Evolutionary conservation across 2,329 filamentous ascomycete genomes (phyloP), one percentile per base, ranked within the genome.

Genomic region (Fusarium humuli): DNA sequence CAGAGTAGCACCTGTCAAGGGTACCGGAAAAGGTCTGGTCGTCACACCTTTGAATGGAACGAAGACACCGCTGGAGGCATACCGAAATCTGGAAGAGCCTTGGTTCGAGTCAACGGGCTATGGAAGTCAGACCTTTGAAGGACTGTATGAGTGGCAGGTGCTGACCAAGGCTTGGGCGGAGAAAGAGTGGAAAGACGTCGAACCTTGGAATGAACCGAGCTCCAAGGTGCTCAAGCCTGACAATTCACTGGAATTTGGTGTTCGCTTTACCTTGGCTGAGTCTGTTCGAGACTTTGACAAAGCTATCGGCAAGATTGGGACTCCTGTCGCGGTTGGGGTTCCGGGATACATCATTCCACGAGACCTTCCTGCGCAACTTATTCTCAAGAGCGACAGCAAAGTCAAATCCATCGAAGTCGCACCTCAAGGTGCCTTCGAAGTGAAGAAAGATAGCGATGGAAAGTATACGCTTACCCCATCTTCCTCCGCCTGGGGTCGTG

Each of bases 61-160:
- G 0, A 70, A 77, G 6, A 82, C 85, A 1, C 81, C 82, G 0
- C 77, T 90, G 18, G 87, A 90, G 71, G 87, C 85, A 3, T 90
- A 87, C 77, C 79, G 85, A 9, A 85, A 86, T 59, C 79, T 90
- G 0, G 44, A 67, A 1, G 87, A 90, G 73, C 76, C 79, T 1
- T 77, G 70, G 3, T 80, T 80, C 27, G 77, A 79, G 1, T 77
- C 73, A 12, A 81, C 81, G 0, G 72, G 67, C 12, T 88, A 89
- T 71, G 80, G 79, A 7, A 85, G 83, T 47, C 87, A 89, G 68
- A 86, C 83, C 0, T 90, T 87, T 62, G 87, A 90, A 70, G 87
- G 87, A 1, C 83, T 87, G 65, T 90, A 90, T 62, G 86, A 88
- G 68, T 90, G 87, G 87, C 84, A 88, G 69, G 81, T 85, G 0